These are phyloP conservation scores for Juglanconis sp. DNA, from an alignment of 2,329 filamentous ascomycete species.

Conservation along the genomic window DNA sequence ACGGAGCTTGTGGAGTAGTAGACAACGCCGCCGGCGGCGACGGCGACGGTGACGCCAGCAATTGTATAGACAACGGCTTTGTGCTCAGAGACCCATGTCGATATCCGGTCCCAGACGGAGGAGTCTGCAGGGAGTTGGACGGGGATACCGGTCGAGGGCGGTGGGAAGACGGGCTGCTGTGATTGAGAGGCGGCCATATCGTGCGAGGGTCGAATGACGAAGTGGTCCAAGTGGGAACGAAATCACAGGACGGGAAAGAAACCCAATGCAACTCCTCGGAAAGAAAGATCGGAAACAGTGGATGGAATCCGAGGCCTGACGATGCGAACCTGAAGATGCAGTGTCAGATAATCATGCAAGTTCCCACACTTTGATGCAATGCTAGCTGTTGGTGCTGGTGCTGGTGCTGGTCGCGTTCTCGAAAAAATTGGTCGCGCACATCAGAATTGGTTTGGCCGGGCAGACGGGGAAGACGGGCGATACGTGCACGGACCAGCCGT, in stretches of 20 bases:
- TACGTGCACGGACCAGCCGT: neutral
- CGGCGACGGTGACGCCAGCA: slow-evolving; percentile 84
- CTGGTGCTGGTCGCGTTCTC: neutral
- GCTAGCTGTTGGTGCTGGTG: slow-evolving; percentile 2
- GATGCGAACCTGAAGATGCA: neutral
- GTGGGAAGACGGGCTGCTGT: slow-evolving; percentile 35
- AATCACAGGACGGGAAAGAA: neutral
- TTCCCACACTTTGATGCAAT: neutral
- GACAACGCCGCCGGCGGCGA: slow-evolving; percentile 80
- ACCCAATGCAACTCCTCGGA: neutral
- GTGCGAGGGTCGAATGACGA: neutral
- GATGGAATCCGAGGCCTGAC: neutral
- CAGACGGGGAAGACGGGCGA: neutral
- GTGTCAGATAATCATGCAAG: neutral
- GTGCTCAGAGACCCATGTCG: slow-evolving; percentile 90
- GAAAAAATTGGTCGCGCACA: slow-evolving; percentile 18
- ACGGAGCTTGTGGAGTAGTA: slow-evolving; percentile 83
- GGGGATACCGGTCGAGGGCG: slow-evolving; percentile 43
- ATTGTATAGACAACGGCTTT: slow-evolving; percentile 95
- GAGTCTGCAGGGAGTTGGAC: slow-evolving; percentile 56
- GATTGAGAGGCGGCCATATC: slow-evolving; percentile 30
- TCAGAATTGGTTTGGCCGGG: neutral
- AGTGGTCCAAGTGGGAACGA: neutral
- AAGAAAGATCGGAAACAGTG: neutral
- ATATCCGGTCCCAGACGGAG: slow-evolving; percentile 84